These are phyloP conservation scores for Yarrowia hollandica DNA, from an alignment of 805 yeast genomes.

Conservation along the genomic window DNA sequence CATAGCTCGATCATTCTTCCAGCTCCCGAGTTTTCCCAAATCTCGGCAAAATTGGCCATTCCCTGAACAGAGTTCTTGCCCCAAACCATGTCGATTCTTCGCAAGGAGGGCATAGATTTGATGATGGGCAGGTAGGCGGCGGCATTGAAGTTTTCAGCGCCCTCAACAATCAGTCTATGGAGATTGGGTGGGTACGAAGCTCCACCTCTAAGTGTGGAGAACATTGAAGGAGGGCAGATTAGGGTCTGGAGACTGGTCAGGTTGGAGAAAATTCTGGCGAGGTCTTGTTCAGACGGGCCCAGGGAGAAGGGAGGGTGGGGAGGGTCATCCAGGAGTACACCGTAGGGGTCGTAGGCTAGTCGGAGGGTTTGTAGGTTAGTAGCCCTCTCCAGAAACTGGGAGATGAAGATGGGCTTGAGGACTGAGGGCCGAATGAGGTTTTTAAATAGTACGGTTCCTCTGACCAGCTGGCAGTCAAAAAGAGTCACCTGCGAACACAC, in stretches of 20 bases:
- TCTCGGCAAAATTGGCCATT: neutral
- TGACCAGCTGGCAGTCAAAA: slow-evolving; percentile 19
- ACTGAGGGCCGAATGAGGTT: slow-evolving; percentile 16
- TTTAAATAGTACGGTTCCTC: slow-evolving; percentile 15
- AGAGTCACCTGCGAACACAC: slow-evolving; percentile 3
- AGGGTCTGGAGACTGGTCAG: neutral
- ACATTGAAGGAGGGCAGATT: slow-evolving; percentile 9
- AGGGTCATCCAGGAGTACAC: slow-evolving; percentile 8
- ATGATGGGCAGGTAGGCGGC: slow-evolving; percentile 6
- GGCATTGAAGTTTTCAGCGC: slow-evolving; percentile 9
- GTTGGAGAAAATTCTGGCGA: neutral
- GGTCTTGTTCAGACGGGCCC: slow-evolving; percentile 7
- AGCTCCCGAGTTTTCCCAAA: neutral
- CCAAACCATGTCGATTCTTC: slow-evolving; percentile 20
- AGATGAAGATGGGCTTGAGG: slow-evolving; percentile 10
- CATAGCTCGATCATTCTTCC: slow-evolving; percentile 11
- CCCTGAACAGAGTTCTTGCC: slow-evolving; percentile 7
- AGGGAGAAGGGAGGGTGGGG: slow-evolving; percentile 7
- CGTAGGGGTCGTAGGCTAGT: slow-evolving; percentile 21
- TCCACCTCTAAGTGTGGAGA: neutral
- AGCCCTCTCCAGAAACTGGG: slow-evolving; percentile 12
- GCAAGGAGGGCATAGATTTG: slow-evolving; percentile 2
- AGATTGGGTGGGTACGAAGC: slow-evolving; percentile 17
- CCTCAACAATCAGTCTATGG: neutral
- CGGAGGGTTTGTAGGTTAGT: neutral